Conservation (phyloP, 345 rosid species). For the Viola odorata region DNA sequence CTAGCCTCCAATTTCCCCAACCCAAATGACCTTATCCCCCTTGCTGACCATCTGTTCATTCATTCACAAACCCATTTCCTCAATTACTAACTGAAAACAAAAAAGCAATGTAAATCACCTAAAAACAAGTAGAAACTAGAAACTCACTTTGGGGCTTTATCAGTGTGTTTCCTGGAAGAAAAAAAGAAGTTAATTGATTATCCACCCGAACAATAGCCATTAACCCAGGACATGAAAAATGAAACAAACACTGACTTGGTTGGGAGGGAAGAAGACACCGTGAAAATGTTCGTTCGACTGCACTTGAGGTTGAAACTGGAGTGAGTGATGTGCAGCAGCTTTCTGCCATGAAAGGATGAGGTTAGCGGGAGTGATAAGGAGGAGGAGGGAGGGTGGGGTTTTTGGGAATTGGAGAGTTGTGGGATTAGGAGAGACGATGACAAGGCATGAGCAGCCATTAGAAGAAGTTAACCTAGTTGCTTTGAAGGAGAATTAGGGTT, state of each 20-base stretch:
- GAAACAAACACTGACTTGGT: slow-evolving; percentile 35
- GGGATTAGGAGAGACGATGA: slow-evolving; percentile 37
- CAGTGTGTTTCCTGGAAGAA: slow-evolving; percentile 51
- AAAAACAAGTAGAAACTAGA: not conserved
- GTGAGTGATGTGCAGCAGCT: slow-evolving; percentile 34
- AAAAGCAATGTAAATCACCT: not conserved
- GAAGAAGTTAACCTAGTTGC: too few species aligned
- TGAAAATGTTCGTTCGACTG: slow-evolving; percentile 31
- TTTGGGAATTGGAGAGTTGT: slow-evolving; percentile 23
- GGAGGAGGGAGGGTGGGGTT: slow-evolving; percentile 14
- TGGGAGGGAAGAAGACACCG: slow-evolving; percentile 59
- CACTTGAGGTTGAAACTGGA: slow-evolving; percentile 24
- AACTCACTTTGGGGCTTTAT: slow-evolving; percentile 56
- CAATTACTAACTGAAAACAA: not conserved
- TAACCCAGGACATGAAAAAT: not conserved
- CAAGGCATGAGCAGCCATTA: slow-evolving; percentile 50
- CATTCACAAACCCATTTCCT: not conserved
- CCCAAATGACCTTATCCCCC: slow-evolving; percentile 73
- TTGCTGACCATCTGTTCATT: slow-evolving; percentile 76
- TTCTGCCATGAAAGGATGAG: slow-evolving; percentile 36
- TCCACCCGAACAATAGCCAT: not conserved
- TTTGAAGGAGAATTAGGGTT: too few species aligned
- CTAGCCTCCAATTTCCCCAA: slow-evolving; percentile 86
- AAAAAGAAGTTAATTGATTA: slow-evolving; percentile 1
- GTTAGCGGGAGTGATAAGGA: slow-evolving; percentile 22